phyloP scores from a whole-genome alignment of 108 stramenopile species.

The Fistulifera pelliculosa region DNA sequence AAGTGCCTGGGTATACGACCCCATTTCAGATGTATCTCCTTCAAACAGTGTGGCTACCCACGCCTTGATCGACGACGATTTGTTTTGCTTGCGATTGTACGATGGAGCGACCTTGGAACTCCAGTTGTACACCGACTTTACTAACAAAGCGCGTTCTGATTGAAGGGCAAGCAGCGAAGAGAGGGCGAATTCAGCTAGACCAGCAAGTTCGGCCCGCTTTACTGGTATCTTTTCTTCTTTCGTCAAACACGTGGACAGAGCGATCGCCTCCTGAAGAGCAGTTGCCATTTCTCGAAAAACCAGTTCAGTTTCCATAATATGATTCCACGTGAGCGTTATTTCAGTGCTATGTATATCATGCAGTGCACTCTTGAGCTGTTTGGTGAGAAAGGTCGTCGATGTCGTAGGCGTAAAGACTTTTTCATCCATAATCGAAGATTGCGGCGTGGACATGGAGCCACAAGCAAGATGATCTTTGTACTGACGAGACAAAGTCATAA shows the following conservation, averaged over 20 bases:
- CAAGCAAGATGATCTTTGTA: background rate
- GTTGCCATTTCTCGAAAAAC: background rate
- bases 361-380: background rate
- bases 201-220: background rate
- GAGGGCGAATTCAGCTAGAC: background rate
- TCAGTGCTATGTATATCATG: constrained; percentile 1
- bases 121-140: background rate
- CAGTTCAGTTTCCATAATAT: background rate
- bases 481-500: background rate
- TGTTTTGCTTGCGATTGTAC: background rate
- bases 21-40: background rate
- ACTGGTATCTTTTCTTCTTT: background rate
- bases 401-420: background rate
- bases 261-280: background rate
- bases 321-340: background rate
- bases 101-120: background rate
- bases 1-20: background rate
- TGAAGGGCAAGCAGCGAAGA: background rate
- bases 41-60: constrained; percentile 1
- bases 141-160: background rate
- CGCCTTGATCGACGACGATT: background rate
- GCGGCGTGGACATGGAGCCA: background rate
- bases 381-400: background rate
- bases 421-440: background rate
- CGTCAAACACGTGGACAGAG: background rate